phyloP scores from a whole-genome alignment of 176 grass and related monocot species.

The Triticum turgidum region DNA sequence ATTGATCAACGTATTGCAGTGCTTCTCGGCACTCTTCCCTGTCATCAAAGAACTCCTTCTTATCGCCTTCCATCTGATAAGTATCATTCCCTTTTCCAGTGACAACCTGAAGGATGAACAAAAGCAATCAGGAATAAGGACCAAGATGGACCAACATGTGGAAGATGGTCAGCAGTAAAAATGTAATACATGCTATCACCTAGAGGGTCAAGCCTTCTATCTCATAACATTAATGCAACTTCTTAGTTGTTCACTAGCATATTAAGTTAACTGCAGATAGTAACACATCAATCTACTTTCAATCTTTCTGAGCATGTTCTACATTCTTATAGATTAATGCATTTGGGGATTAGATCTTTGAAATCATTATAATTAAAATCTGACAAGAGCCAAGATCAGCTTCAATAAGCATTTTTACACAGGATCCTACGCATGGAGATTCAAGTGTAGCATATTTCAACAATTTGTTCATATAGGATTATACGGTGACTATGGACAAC shows the following conservation, averaged over 20 bases:
- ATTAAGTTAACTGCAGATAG: neutral
- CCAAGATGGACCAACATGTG: neutral
- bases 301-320: neutral
- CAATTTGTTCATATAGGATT: neutral
- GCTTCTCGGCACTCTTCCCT: slow-evolving; percentile 98
- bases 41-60: slow-evolving; percentile 91
- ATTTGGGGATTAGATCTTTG: neutral
- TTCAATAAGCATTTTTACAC: slow-evolving; percentile 8
- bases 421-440: neutral
- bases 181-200: neutral
- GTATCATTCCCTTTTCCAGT: slow-evolving; percentile 86
- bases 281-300: neutral
- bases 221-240: slow-evolving; percentile 6
- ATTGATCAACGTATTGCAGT: slow-evolving; percentile 79
- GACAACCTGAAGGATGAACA: slow-evolving; percentile 66
- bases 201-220: slow-evolving; percentile 5
- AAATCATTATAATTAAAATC: neutral
- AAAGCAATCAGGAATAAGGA: slow-evolving; percentile 13
- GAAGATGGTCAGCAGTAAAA: neutral
- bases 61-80: slow-evolving; percentile 87
- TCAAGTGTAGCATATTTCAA: neutral
- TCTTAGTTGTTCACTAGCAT: slow-evolving; percentile 1
- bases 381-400: neutral
- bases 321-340: neutral
- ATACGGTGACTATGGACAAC: neutral